Evolutionary conservation across 2,329 filamentous ascomycete genomes (phyloP).

Genomic region (Microascus cirrosus): DNA sequence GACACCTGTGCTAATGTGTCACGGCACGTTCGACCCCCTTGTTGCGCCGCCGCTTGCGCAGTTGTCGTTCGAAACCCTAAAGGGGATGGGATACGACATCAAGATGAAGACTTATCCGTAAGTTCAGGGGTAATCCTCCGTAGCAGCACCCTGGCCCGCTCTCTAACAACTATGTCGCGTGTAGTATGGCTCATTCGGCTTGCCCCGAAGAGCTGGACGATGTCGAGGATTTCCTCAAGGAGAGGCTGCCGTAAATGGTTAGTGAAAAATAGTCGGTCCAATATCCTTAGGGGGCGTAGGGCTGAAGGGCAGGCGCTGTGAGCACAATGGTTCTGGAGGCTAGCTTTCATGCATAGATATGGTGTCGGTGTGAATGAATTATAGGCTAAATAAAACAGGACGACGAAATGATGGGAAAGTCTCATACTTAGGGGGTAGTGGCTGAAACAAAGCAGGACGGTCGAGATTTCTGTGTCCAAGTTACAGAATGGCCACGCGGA

Average conservation of each 20-base stretch:
- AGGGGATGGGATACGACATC: slow-evolving; percentile 59
- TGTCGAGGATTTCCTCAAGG: slow-evolving; percentile 49
- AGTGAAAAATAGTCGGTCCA: not conserved
- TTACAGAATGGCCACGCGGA: not conserved
- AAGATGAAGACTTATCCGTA: slow-evolving; percentile 67
- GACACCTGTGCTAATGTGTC: slow-evolving; percentile 80
- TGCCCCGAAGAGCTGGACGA: slow-evolving; percentile 71
- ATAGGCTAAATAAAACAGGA: too few species aligned
- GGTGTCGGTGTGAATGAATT: too few species aligned
- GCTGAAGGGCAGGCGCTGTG: not conserved
- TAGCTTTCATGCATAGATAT: too few species aligned
- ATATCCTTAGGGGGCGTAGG: not conserved
- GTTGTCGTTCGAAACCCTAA: slow-evolving; percentile 54
- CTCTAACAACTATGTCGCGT: not conserved
- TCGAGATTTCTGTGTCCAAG: not conserved
- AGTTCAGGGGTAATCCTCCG: slow-evolving; percentile 16
- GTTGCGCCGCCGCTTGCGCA: slow-evolving; percentile 60
- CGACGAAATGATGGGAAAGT: too few species aligned
- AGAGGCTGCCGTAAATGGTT: slow-evolving; percentile 26
- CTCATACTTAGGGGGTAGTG: too few species aligned
- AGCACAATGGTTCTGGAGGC: not conserved
- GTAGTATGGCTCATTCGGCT: slow-evolving; percentile 65
- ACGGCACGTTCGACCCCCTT: slow-evolving; percentile 68
- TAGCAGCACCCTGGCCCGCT: not conserved
- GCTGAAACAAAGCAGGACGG: not conserved